A percentile compares a stretch with the other conserved stretches of the same genome.
These are phyloP conservation scores for Setaria viridis DNA, from an alignment of 202 grass and related monocot genomes.

Conservation along the genomic window DNA sequence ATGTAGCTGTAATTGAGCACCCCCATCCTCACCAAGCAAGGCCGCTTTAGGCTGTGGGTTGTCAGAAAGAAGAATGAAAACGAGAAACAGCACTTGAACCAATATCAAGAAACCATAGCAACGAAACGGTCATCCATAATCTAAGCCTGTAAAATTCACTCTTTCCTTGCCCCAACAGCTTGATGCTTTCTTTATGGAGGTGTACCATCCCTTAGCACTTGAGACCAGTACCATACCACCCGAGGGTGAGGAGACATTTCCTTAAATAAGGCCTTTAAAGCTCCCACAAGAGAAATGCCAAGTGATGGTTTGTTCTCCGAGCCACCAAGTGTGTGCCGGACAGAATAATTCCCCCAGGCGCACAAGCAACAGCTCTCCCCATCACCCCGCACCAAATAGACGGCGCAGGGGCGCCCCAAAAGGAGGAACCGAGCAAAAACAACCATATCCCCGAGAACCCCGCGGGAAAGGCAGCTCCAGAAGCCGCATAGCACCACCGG, in stretches of 20 bases:
- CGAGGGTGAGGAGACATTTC: slow-evolving; percentile 27
- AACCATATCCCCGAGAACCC: slow-evolving; percentile 54
- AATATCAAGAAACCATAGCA: slow-evolving; percentile 8
- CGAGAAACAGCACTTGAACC: slow-evolving; percentile 3
- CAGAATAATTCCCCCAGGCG: slow-evolving; percentile 61
- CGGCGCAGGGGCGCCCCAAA: slow-evolving; percentile 48
- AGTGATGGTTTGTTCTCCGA: slow-evolving; percentile 50
- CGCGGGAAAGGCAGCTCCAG: slow-evolving; percentile 49
- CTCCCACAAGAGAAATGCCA: slow-evolving; percentile 47
- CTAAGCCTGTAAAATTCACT: slow-evolving; percentile 9
- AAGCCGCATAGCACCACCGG: slow-evolving; percentile 47
- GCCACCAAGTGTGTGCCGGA: slow-evolving; percentile 56
- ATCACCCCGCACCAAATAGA: slow-evolving; percentile 53
- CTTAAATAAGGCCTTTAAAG: slow-evolving; percentile 53
- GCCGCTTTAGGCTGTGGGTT: slow-evolving; percentile 25
- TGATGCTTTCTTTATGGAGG: slow-evolving; percentile 30
- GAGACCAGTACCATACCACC: slow-evolving; percentile 32
- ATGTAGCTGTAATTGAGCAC: slow-evolving; percentile 26
- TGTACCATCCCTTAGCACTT: slow-evolving; percentile 30
- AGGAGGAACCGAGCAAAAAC: slow-evolving; percentile 46
- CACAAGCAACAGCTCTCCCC: slow-evolving; percentile 55
- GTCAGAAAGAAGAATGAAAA: slow-evolving; percentile 11
- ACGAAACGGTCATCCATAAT: background rate
- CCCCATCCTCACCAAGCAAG: slow-evolving; percentile 28
- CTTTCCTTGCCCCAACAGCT: background rate